These are phyloP conservation scores for Fusarium illudens DNA, from an alignment of 2,329 filamentous ascomycete species.

Conservation along the genomic window DNA sequence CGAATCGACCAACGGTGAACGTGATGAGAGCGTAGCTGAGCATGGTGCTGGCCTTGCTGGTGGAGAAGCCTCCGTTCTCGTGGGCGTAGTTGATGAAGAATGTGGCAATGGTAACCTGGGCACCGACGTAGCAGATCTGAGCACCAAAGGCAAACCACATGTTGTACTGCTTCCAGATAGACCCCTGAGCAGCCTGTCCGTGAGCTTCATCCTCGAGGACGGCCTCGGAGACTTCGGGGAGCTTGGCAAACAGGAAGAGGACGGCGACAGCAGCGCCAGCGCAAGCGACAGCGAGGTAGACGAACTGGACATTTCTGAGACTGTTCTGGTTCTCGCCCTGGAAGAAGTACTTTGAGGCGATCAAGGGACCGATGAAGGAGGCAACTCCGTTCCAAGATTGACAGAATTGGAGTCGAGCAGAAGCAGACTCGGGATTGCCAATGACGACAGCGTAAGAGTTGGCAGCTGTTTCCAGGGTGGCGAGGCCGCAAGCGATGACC, in stretches of 20 bases:
- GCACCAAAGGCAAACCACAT: constrained; percentile 79
- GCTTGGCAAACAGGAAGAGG: constrained; percentile 72
- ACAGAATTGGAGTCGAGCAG: constrained; percentile 60
- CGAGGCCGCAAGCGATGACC: constrained; percentile 76
- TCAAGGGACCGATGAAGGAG: constrained; percentile 74
- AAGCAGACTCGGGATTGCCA: constrained; percentile 40
- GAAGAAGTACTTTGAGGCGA: constrained; percentile 79
- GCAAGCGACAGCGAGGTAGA: constrained; percentile 75
- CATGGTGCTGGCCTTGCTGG: constrained; percentile 65
- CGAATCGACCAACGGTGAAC: constrained; percentile 77
- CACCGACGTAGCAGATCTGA: constrained; percentile 81
- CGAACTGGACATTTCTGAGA: constrained; percentile 76
- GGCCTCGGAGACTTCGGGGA: constrained; percentile 73
- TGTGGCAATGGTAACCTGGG: constrained; percentile 70
- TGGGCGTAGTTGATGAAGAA: constrained; percentile 79
- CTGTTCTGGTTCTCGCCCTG: constrained; percentile 63
- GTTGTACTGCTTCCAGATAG: constrained; percentile 75
- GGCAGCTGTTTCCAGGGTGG: constrained; percentile 78
- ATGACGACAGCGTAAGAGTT: constrained; percentile 73
- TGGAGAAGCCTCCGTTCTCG: constrained; percentile 64
- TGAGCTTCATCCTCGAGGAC: constrained; percentile 52
- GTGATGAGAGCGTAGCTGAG: constrained; percentile 79
- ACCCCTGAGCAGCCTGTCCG: constrained; percentile 63
- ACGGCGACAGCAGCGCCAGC: constrained; percentile 72
- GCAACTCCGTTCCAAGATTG: constrained; percentile 82